Base-by-base conservation (phyloP, 2,329 filamentous ascomycete genomes). In the Trichoderma breve region DNA sequence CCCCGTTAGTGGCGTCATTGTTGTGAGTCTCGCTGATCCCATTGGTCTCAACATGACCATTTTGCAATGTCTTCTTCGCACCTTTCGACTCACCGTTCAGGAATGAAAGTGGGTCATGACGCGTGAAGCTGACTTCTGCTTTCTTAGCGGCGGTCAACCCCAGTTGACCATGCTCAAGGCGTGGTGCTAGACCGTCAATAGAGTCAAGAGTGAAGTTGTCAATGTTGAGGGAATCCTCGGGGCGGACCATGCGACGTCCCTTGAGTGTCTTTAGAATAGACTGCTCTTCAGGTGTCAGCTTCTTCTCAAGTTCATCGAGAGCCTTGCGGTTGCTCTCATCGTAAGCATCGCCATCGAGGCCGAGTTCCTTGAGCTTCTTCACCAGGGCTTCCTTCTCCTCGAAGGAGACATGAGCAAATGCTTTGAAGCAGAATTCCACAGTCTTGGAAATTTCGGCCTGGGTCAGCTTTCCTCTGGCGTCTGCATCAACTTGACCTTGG, bases 401-500 rank as follows among this genome's bases (percentile, higher is more conserved):
- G 8, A 66, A 47, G 2, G 60, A 43, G 36, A 75, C 75, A 67
- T 74, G 69, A 4, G 73, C 73, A 66, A 80, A 81, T 9, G 80
- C 80, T 18, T 75, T 76, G 64, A 78, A 72, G 73, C 79, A 79
- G 72, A 82, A 82, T 24, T 81, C 76, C 30, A 81, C 71, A 4
- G 78, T 76, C 73, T 81, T 78, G 61, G 74, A 75, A 15, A 81
- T 74, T n/a, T 80, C 77, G 24, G 73, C 64, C 71, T 79, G 76
- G 3, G 80, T 76, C 58, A 81, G 72, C 43, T 79, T 78, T 28
- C 70, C 72, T n/a, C 30, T 63, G 36, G 72, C 72, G 15, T 77
- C 72, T 21, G 75, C 73, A 60, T 82, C 80, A 28, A 75, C 81
- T 0, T 77, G 78, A 6, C 81, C 81, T 71, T 83, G 81, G 61